Evolutionary conservation across 306 rosid genomes (phyloP).

Genomic region (cucumber (Cucumis sativus)): DNA sequence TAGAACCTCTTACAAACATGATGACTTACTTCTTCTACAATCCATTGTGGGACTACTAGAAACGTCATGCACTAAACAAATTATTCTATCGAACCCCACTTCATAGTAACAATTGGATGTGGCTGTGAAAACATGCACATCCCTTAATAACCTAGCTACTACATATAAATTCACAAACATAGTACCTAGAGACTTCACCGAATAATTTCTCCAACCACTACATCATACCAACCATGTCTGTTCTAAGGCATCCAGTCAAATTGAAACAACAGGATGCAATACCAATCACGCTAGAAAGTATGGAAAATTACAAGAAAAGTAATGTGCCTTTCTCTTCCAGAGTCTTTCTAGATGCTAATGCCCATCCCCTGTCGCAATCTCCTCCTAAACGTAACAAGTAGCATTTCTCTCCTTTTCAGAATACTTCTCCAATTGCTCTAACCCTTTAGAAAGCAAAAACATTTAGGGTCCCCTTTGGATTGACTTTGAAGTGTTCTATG

Average conservation of each 20-base stretch:
- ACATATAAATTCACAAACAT: too few relatives aligned
- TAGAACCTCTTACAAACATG: background rate
- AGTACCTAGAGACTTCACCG: too few relatives aligned
- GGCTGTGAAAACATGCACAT: too few relatives aligned
- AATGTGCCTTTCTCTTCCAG: background rate
- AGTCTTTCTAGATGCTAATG: background rate
- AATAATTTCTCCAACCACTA: background rate
- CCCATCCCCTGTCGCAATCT: background rate
- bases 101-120: too few relatives aligned
- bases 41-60: too few relatives aligned
- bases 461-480: too few relatives aligned
- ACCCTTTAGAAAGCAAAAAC: background rate
- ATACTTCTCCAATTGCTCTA: background rate
- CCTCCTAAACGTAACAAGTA: background rate
- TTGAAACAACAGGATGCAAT: background rate
- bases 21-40: background rate
- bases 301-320: background rate
- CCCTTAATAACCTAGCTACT: too few relatives aligned
- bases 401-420: background rate
- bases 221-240: background rate
- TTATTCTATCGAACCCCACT: too few relatives aligned
- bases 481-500: too few relatives aligned
- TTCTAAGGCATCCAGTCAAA: background rate
- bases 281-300: background rate
- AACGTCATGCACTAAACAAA: too few relatives aligned